These are phyloP conservation scores for Nephromyces sp. DNA, from an alignment of 169 alveolate genomes.

Conservation along the genomic window DNA sequence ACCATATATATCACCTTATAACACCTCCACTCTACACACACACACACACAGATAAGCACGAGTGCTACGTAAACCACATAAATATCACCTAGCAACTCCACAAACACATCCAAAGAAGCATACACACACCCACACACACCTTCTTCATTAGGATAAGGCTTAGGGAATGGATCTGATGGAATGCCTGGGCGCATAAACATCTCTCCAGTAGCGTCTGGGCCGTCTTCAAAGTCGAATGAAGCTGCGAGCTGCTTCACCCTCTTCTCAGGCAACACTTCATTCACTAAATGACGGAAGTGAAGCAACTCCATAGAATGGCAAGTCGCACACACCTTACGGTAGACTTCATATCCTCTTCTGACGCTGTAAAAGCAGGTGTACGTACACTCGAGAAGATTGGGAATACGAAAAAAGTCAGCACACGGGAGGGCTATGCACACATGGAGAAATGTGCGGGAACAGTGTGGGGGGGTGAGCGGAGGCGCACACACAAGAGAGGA, in stretches of 20 bases:
- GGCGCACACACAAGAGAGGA: too few species aligned
- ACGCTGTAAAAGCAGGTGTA: slow-evolving; percentile 49
- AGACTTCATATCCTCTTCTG: slow-evolving; percentile 71
- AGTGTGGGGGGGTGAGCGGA: too few species aligned
- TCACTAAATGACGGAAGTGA: slow-evolving; percentile 66
- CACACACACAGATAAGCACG: neutral
- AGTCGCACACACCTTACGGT: slow-evolving; percentile 74
- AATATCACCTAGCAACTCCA: neutral
- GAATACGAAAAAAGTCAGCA: too few species aligned
- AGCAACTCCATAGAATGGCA: slow-evolving; percentile 72
- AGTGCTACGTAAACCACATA: neutral
- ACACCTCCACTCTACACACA: too few species aligned
- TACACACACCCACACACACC: neutral
- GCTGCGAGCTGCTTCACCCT: slow-evolving; percentile 74
- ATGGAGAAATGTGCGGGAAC: too few species aligned
- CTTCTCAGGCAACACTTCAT: slow-evolving; percentile 70
- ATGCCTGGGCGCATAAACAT: slow-evolving; percentile 74
- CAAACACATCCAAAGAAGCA: neutral
- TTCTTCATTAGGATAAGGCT: slow-evolving; percentile 72
- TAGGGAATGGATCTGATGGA: slow-evolving; percentile 67
- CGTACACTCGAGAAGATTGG: too few species aligned
- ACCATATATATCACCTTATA: too few species aligned
- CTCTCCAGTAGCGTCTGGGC: slow-evolving; percentile 73
- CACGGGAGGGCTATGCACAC: too few species aligned
- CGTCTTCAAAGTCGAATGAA: slow-evolving; percentile 69